Evolutionary conservation across 345 rosid species (phyloP), one percentile per base, ranked within the genome.

Genomic region (Lumnitzera littorea): DNA sequence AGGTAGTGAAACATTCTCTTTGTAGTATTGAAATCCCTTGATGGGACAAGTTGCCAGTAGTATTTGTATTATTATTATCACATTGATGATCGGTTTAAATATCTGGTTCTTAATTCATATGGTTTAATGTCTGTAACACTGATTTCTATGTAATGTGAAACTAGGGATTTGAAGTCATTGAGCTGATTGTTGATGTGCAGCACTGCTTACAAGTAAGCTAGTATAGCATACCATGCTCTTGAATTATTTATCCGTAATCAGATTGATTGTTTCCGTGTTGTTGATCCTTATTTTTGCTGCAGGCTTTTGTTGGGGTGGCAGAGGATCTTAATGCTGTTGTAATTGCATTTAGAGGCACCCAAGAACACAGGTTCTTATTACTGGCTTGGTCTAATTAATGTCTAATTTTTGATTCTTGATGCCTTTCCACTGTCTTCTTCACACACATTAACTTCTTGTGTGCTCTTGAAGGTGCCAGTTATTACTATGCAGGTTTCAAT

Each of bases 101-200:
- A 3, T 29, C 36, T 29, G 36, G 5, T 3, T 29, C 36, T 29
- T 3, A 3, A 29, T 29, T 29, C 36, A 29, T 29, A 29, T 29
- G 36, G 36, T 29, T 29, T 29, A 6, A 29, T 29, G 3, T 29
- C 36, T 29, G 36, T 29, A 29, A 3, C 36, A 29, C 36, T 29
- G 36, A 29, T 6, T 29, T 3, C 36, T 29, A 6, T 59, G 10
- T 24, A 14, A 60, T 43, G 63, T 64, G 31, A 67, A 64, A 74
- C 24, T 53, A 91, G 98, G 98, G 95, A 56, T 91, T 91, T 71
- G 76, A 91, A 76, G 84, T 91, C 20, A 79, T 89, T 64, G 91
- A 89, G 78, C 74, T 91, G 62, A 69, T 89, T 43, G 88, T 89
- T 77, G 97, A 92, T 53, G 65, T 92, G 25, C 76, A 87, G 72